These are phyloP conservation scores for Cercospora citrullina DNA, from an alignment of 2,329 filamentous ascomycete genomes.

Conservation along the genomic window DNA sequence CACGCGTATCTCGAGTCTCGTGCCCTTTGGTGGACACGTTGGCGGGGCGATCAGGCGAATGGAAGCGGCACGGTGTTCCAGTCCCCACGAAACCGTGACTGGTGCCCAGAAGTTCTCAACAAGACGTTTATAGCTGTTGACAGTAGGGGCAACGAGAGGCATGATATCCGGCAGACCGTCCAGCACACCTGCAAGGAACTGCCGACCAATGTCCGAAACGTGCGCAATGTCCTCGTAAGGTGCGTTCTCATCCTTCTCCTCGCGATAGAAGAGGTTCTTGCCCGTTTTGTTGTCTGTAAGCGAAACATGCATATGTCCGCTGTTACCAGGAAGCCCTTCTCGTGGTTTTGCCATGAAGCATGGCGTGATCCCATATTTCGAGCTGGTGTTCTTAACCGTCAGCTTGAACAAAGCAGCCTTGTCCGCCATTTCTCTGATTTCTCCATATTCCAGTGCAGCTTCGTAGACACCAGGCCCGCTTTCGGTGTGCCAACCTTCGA, in stretches of 20 bases:
- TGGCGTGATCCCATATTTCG: conserved; percentile 85
- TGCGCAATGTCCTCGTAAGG: conserved; percentile 73
- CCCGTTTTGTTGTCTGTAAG: conserved; percentile 71
- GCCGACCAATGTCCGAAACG: conserved; percentile 83
- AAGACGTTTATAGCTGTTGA: conserved; percentile 97
- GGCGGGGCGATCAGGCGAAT: conserved; percentile 88
- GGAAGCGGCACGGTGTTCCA: conserved; percentile 91
- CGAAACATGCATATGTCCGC: conserved; percentile 93
- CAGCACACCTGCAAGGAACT: conserved; percentile 89
- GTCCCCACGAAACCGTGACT: conserved; percentile 94
- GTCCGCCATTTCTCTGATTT: conserved; percentile 87
- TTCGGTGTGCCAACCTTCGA: conserved; percentile 96
- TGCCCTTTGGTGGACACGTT: conserved; percentile 78
- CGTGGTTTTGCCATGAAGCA: conserved; percentile 99
- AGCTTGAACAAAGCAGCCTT: conserved; percentile 93
- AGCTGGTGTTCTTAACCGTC: conserved; percentile 83
- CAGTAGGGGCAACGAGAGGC: conserved; percentile 88
- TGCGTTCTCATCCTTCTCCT: conserved; percentile 68
- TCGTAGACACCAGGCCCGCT: conserved; percentile 93
- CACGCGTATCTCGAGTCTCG: conserved; percentile 88
- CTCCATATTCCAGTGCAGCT: conserved; percentile 87
- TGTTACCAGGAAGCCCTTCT: conserved; percentile 88
- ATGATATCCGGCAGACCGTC: conserved; percentile 91
- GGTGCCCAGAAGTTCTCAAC: conserved; percentile 99
- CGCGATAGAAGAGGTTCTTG: conserved; percentile 80